Percentiles rank a stretch among this genome's conserved stretches.
Evolutionary conservation across 2,329 filamentous ascomycete genomes (phyloP).

Genomic region (Ophiostoma australiae): DNA sequence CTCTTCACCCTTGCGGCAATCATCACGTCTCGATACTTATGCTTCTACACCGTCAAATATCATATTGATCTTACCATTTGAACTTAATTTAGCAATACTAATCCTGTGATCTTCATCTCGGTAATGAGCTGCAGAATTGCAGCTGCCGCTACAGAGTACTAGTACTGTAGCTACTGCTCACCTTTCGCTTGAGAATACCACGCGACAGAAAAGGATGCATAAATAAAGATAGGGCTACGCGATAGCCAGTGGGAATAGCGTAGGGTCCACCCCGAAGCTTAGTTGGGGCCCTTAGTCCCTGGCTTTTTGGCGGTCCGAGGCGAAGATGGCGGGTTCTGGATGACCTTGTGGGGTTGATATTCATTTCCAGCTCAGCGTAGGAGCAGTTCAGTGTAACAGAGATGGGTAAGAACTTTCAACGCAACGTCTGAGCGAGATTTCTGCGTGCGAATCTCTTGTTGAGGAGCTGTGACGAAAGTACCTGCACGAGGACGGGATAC

Average conservation of each 20-base stretch:
- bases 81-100: neutral
- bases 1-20: neutral
- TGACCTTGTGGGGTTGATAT: neutral
- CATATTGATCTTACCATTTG: neutral
- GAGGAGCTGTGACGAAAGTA: neutral
- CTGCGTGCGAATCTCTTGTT: neutral
- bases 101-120: neutral
- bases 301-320: neutral
- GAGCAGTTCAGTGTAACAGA: no score
- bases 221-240: neutral
- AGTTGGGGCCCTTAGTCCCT: neutral
- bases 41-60: neutral
- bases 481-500: conserved; percentile 2
- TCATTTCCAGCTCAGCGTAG: neutral
- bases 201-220: neutral
- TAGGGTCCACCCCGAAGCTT: neutral
- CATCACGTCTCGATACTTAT: neutral
- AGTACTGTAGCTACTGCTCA: neutral
- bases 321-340: neutral
- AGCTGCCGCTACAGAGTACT: neutral
- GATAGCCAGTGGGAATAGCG: neutral
- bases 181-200: neutral
- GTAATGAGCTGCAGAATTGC: neutral
- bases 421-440: no score
- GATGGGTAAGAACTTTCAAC: no score